Evolutionary conservation across 345 rosid genomes (phyloP).

Genomic region (Camelina sativa): DNA sequence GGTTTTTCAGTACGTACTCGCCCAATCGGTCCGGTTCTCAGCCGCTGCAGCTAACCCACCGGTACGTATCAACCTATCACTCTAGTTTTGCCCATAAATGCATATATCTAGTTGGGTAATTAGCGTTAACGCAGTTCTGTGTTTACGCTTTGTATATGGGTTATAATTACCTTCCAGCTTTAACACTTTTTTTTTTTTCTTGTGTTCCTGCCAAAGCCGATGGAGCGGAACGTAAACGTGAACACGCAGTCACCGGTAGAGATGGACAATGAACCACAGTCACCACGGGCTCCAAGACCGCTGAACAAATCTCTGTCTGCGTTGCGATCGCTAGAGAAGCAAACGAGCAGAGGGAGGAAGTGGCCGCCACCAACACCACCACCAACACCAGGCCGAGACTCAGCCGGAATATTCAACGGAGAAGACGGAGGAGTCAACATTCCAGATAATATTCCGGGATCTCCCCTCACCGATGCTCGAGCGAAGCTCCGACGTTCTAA

Average conservation of each 20-base stretch:
- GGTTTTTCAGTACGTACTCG: constrained; percentile 53
- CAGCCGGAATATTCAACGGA: constrained; percentile 34
- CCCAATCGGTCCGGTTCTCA: constrained; percentile 58
- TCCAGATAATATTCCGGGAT: constrained; percentile 38
- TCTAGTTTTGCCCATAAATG: not conserved
- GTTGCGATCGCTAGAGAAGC: constrained; percentile 33
- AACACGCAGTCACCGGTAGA: constrained; percentile 33
- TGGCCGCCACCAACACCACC: constrained; percentile 47
- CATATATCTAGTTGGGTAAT: not conserved
- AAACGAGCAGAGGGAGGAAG: constrained; percentile 46
- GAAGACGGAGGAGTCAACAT: constrained; percentile 35
- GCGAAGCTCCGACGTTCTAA: constrained; percentile 54
- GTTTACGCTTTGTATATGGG: no score
- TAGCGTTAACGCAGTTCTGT: no score
- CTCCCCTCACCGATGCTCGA: constrained; percentile 48
- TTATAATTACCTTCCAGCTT: not conserved
- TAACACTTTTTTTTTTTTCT: not conserved
- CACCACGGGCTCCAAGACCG: constrained; percentile 31
- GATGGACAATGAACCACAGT: constrained; percentile 29
- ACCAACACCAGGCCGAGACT: constrained; percentile 43
- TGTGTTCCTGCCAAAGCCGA: constrained; percentile 4
- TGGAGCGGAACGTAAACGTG: constrained; percentile 33
- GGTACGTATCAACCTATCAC: constrained; percentile 49
- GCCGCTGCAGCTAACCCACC: constrained; percentile 34
- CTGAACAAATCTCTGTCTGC: constrained; percentile 31